These are phyloP conservation scores for Bacidia rubella DNA, from an alignment of 495 filamentous ascomycete genomes.

Conservation along the genomic window DNA sequence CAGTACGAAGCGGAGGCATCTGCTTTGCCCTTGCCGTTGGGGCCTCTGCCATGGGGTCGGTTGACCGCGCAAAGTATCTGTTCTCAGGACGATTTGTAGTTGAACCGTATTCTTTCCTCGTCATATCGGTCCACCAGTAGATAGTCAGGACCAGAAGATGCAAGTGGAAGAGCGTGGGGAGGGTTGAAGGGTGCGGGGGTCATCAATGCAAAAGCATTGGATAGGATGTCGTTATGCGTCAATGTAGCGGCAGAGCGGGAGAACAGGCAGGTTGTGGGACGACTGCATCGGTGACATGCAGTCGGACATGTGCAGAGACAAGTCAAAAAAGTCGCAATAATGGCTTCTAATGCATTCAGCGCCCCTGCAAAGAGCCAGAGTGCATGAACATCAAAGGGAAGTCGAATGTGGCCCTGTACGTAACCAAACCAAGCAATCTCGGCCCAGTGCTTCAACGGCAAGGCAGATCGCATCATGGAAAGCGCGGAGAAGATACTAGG, in stretches of 20 bases:
- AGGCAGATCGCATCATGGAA: neutral
- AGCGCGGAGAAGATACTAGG: neutral
- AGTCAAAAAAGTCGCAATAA: neutral
- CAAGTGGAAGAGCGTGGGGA: neutral
- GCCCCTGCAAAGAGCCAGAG: neutral
- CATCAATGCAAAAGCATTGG: slow-evolving; percentile 2
- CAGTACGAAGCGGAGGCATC: neutral
- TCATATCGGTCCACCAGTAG: neutral
- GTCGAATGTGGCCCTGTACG: neutral
- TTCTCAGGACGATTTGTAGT: neutral
- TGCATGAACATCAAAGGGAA: neutral
- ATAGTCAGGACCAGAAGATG: neutral
- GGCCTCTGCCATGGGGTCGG: neutral
- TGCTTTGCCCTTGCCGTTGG: neutral
- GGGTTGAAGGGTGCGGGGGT: neutral
- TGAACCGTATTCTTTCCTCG: neutral
- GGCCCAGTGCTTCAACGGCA: no score
- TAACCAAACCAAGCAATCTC: no score
- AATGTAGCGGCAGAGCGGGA: slow-evolving; percentile 2
- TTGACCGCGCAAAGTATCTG: neutral
- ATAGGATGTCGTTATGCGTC: slow-evolving; percentile 4
- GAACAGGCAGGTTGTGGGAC: neutral
- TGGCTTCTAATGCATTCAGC: neutral
- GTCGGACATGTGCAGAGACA: neutral
- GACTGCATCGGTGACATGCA: slow-evolving; percentile 4